Evolutionary conservation across 495 filamentous ascomycete species (phyloP).

Genomic region (Extremus antarcticus): DNA sequence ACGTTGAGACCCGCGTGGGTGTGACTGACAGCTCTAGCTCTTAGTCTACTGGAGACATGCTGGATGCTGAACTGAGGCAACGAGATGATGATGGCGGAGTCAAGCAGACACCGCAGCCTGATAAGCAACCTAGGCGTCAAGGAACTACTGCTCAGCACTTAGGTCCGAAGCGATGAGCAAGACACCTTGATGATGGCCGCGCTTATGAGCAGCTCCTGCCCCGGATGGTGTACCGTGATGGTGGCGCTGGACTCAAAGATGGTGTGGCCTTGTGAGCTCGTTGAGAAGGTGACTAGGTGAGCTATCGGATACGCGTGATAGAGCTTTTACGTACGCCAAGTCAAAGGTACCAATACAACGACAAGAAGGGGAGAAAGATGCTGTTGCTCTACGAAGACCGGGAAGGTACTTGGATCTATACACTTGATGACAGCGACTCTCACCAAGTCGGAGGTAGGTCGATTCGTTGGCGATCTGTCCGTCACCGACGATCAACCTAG

Average conservation of each 20-base stretch:
- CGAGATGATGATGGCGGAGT: neutral
- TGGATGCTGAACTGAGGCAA: conserved; percentile 1
- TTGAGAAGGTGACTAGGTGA: neutral
- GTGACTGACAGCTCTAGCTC: neutral
- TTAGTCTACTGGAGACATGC: neutral
- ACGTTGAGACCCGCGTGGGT: neutral
- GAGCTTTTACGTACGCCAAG: neutral
- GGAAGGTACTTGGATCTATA: neutral
- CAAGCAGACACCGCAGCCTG: too few relatives aligned
- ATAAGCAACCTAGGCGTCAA: neutral
- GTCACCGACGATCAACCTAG: too few relatives aligned
- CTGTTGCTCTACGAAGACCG: neutral
- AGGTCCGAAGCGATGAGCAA: neutral
- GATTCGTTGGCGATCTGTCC: too few relatives aligned
- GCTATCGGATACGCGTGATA: neutral
- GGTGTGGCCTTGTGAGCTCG: neutral
- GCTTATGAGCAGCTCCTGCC: neutral
- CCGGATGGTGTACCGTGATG: neutral
- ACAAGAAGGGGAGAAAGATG: neutral
- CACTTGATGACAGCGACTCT: too few relatives aligned
- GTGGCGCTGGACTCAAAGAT: neutral
- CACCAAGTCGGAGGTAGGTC: too few relatives aligned
- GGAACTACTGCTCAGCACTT: neutral
- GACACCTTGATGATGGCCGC: neutral
- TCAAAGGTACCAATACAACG: neutral